Evolutionary conservation across 176 grass and related monocot genomes (phyloP), one percentile per base, ranked within the genome.

Genomic region (Calamus simplicifolius): DNA sequence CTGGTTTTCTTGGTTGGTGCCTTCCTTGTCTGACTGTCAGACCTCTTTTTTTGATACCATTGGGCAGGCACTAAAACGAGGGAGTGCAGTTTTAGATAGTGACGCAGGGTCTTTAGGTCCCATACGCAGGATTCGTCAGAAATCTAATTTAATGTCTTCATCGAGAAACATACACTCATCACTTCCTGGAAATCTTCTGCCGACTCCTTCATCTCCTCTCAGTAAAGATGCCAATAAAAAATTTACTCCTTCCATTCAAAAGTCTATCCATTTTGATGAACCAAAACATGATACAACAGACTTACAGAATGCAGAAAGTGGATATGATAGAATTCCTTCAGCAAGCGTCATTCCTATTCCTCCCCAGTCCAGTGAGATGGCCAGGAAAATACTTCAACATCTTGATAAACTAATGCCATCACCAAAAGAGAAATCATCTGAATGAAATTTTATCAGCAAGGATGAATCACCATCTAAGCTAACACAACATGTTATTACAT

Each of bases 301-400:
- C 8, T 1, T 35, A 6, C 29, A 63, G 5, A n/a, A 17, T 31
- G 61, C 48, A 26, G 27, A 55, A 49, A 49, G 8, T 35, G 31
- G 31, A 35, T 35, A 64, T 56, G 25, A 35, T 57, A 62, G 5
- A 73, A 15, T 61, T 48, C 5, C 17, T 66, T 56, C 15, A 6
- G 63, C 30, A 29, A 61, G 23, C 25, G 54, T 70, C 73, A 61
- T 57, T 71, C 65, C 73, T 60, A 63, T 72, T 30, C 77, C 77
- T 62, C 30, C 50, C 18, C 77, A 84, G 12, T 89, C 77, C 56
- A 55, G 38, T 75, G 52, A 84, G 57, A 89, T 74, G 69, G 77
- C 77, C 57, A 56, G 65, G 12, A 80, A 78, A 64, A 89, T 84
- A 84, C 66, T 84, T 48, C 59, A 77, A 30, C 73, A 89, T 56